phyloP scores from a whole-genome alignment of 495 filamentous ascomycete species.

The Poronia punctata region DNA sequence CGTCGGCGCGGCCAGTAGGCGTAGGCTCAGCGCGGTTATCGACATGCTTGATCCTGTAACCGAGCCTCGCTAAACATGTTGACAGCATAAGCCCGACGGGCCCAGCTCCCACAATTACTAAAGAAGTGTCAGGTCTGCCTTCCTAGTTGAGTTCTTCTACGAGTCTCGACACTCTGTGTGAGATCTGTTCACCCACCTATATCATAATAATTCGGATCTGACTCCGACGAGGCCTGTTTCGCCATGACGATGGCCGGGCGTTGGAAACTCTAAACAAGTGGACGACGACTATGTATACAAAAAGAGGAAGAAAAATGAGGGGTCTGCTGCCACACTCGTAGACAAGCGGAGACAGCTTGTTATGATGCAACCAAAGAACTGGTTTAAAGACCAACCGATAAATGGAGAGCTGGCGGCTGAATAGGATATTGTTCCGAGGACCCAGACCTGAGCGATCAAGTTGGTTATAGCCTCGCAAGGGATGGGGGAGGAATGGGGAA shows the following conservation, averaged over 20 bases:
- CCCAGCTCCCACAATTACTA: constrained; percentile 80
- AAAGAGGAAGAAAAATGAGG: background rate
- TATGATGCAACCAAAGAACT: too few species aligned
- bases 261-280: constrained; percentile 1
- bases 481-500: too few species aligned
- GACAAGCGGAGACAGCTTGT: too few species aligned
- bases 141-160: background rate
- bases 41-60: constrained; percentile 62
- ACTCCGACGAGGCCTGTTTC: constrained; percentile 6
- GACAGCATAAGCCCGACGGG: constrained; percentile 83
- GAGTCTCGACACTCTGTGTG: background rate
- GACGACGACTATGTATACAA: too few species aligned
- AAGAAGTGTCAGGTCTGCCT: constrained; percentile 9
- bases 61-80: constrained; percentile 68
- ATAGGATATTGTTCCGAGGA: too few species aligned
- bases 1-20: constrained; percentile 68
- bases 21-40: constrained; percentile 65
- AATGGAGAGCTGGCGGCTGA: background rate
- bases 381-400: background rate
- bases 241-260: too few species aligned
- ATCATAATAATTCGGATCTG: constrained; percentile 18
- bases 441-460: too few species aligned
- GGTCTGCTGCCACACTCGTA: background rate
- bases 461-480: too few species aligned
- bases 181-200: constrained; percentile 27